Evolutionary conservation across 2,329 filamentous ascomycete genomes (phyloP).

Genomic region (Epichloe gansuensis): DNA sequence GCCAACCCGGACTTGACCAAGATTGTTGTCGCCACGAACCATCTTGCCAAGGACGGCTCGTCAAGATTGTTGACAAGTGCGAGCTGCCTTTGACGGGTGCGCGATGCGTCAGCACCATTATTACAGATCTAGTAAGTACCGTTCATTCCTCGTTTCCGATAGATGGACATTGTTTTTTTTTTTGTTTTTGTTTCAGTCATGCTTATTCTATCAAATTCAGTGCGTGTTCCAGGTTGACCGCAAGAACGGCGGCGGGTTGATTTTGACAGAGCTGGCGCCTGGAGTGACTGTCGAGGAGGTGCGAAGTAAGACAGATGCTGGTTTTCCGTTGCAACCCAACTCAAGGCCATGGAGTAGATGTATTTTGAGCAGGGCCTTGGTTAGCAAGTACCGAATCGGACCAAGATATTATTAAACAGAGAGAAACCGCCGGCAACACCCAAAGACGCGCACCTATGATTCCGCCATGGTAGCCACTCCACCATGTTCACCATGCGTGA

Average conservation of each 20-base stretch:
- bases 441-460: too few relatives aligned
- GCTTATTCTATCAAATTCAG: slow-evolving; percentile 20
- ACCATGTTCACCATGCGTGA: neutral
- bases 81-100: slow-evolving; percentile 54
- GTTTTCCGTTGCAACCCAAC: slow-evolving; percentile 45
- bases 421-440: too few relatives aligned
- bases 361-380: neutral
- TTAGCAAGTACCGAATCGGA: too few relatives aligned
- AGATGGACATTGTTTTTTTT: too few relatives aligned
- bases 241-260: slow-evolving; percentile 41
- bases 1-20: slow-evolving; percentile 60
- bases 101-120: slow-evolving; percentile 57
- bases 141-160: neutral
- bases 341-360: slow-evolving; percentile 34
- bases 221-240: slow-evolving; percentile 62
- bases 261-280: slow-evolving; percentile 58
- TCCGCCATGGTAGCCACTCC: too few relatives aligned
- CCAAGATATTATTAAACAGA: too few relatives aligned
- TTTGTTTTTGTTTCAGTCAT: neutral
- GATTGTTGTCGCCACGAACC: slow-evolving; percentile 60
- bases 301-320: slow-evolving; percentile 55
- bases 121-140: slow-evolving; percentile 55
- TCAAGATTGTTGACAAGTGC: slow-evolving; percentile 55
- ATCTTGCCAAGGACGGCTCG: slow-evolving; percentile 55
- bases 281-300: slow-evolving; percentile 58